Evolutionary conservation across 768 basidiomycete species (phyloP), one percentile per base, ranked within the genome.

Genomic region (Ephemerocybe angulata): DNA sequence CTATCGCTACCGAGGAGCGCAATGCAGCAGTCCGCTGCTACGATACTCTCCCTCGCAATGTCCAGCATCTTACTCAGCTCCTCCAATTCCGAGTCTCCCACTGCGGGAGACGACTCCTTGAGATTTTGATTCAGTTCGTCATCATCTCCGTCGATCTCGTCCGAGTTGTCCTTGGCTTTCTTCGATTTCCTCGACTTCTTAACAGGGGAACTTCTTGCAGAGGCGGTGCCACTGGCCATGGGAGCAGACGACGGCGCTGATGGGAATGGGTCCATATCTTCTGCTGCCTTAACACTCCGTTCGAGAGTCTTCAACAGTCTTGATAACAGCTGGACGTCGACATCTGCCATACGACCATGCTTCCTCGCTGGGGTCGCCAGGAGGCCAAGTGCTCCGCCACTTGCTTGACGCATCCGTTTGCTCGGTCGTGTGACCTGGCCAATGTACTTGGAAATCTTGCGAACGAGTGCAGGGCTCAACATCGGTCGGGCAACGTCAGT

Each of bases 1-100:
- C 88, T 78, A 58, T 92, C 90, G 29, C 86, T 86, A 2, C 83
- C 82, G 27, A 98, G 77, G 4, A 97, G 68, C 0, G 87, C 82
- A 59, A 96, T 77, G 57, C 83, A 87, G 60, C 89, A 92, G 65
- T 94, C 91, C 0, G 90, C 90, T 3, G 94, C 93, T 25, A 88
- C 62, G 8, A 93, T 81, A 49, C 88, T 87, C 62, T 93, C 87
- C 35, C 81, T 72, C 3, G 86, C 87, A 19, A 81, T 59, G 52
- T 88, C 83, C 33, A 95, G 67, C 8, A 70, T 68, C 41, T 70
- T 70, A 0, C 77, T 68, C 11, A 93, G 59, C 37, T 72, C 74
- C 8, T 81, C 82, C 41, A 86, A 65, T 51, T 85, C 58, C 59
- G 60, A 66, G 6, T 83, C 81, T 2, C 78, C 74, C 41, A 79